These are phyloP conservation scores for Actinidia arguta DNA, from an alignment of 179 eudicot genomes.

Conservation along the genomic window DNA sequence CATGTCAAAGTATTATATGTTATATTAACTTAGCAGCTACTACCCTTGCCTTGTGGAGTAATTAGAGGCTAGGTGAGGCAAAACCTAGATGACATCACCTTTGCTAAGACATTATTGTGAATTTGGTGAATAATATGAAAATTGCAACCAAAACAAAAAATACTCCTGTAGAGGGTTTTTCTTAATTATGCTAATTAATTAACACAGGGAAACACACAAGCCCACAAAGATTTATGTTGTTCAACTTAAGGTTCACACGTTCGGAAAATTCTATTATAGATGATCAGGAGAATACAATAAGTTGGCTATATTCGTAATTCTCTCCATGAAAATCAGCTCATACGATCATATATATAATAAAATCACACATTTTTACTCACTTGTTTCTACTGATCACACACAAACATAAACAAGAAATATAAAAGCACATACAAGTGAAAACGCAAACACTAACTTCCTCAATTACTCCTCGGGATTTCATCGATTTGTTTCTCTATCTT, in stretches of 20 bases:
- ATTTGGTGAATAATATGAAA: no score
- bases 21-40: no score
- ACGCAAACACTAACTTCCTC: constrained; percentile 4
- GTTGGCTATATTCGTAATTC: no score
- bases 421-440: neutral
- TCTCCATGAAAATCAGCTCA: no score
- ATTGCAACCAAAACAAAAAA: neutral
- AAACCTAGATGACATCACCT: neutral
- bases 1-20: no score
- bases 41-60: no score
- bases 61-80: no score
- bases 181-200: no score
- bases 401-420: neutral
- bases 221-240: neutral
- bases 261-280: neutral
- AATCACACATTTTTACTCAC: neutral
- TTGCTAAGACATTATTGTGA: neutral
- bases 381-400: neutral
- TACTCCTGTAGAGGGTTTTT: neutral
- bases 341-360: no score
- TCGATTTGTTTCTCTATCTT: neutral
- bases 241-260: no score
- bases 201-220: neutral
- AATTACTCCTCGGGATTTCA: neutral
- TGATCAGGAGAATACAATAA: neutral